These are phyloP conservation scores for Mortierella sp. DNA, from an alignment of 371 early-diverging fungal species.

Conservation along the genomic window DNA sequence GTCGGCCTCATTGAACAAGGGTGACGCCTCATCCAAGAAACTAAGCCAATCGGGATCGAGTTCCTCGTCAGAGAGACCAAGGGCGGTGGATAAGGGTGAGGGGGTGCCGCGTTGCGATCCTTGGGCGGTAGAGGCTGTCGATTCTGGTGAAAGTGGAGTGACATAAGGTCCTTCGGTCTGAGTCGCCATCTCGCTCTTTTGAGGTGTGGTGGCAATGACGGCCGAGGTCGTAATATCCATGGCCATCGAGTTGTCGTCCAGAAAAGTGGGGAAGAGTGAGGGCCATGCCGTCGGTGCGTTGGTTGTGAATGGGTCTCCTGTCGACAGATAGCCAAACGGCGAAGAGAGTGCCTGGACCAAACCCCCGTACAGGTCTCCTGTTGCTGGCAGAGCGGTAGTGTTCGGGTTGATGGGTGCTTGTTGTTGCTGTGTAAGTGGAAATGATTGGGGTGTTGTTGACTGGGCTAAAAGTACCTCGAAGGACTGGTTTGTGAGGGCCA, in stretches of 20 bases:
- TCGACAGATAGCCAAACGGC: slow-evolving; percentile 40
- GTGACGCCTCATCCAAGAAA: slow-evolving; percentile 48
- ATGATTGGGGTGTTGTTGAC: slow-evolving; percentile 9
- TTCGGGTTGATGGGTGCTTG: neutral
- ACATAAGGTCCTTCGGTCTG: slow-evolving; percentile 46
- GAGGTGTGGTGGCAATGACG: slow-evolving; percentile 17
- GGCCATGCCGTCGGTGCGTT: slow-evolving; percentile 38
- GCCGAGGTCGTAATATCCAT: slow-evolving; percentile 8
- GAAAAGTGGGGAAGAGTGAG: slow-evolving; percentile 37
- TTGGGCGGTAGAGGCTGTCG: slow-evolving; percentile 1
- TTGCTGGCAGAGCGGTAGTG: neutral
- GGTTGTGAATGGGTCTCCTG: slow-evolving; percentile 1
- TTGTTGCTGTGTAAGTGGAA: slow-evolving; percentile 13
- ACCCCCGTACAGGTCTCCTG: slow-evolving; percentile 7
- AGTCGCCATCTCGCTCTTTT: slow-evolving; percentile 46
- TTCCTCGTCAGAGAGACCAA: slow-evolving; percentile 38
- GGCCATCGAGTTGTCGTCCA: neutral
- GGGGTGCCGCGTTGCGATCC: slow-evolving; percentile 24
- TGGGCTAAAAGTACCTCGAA: slow-evolving; percentile 36
- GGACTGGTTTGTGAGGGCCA: slow-evolving; percentile 33
- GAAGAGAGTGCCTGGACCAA: slow-evolving; percentile 30
- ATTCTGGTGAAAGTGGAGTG: slow-evolving; percentile 25
- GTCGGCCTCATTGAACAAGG: slow-evolving; percentile 30
- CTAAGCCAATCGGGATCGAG: slow-evolving; percentile 54
- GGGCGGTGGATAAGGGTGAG: neutral